Percentiles rank a stretch among this genome's conserved stretches.
Conservation (phyloP, 305 asterid genomes). For the Lippia alba region DNA sequence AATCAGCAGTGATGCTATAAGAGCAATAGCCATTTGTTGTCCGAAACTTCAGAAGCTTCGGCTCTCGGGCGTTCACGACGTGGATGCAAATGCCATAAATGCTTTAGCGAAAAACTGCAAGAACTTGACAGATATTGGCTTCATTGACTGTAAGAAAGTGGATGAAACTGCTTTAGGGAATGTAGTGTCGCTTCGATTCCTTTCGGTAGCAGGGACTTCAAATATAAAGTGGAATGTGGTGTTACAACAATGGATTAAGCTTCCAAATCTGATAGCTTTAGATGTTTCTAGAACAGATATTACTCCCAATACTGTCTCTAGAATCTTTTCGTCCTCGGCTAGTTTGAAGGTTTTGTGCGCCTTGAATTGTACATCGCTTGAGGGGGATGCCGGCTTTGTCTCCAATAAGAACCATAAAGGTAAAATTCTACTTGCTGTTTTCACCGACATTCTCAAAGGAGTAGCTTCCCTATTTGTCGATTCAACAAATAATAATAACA, state of each 20-base stretch:
- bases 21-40: slow-evolving; percentile 68
- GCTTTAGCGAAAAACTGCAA: slow-evolving; percentile 66
- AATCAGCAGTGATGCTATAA: slow-evolving; percentile 70
- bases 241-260: slow-evolving; percentile 58
- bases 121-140: slow-evolving; percentile 58
- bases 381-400: slow-evolving; percentile 53
- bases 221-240: slow-evolving; percentile 62
- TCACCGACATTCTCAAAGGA: slow-evolving; percentile 65
- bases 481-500: slow-evolving; percentile 46
- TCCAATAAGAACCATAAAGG: slow-evolving; percentile 59
- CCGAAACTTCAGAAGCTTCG: slow-evolving; percentile 59
- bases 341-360: slow-evolving; percentile 71
- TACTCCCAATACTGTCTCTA: slow-evolving; percentile 48
- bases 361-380: slow-evolving; percentile 65
- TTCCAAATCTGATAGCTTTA: slow-evolving; percentile 60
- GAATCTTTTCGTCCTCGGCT: slow-evolving; percentile 56
- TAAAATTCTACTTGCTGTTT: slow-evolving; percentile 63
- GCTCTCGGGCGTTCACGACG: slow-evolving; percentile 71
- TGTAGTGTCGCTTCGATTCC: slow-evolving; percentile 58
- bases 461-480: slow-evolving; percentile 57
- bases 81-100: slow-evolving; percentile 65
- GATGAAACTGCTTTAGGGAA: slow-evolving; percentile 68
- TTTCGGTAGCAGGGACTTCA: slow-evolving; percentile 75
- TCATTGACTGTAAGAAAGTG: slow-evolving; percentile 64
- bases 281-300: slow-evolving; percentile 81